Evolutionary conservation across 2,329 filamentous ascomycete species (phyloP).

Genomic region (Bipolaris zeicola): DNA sequence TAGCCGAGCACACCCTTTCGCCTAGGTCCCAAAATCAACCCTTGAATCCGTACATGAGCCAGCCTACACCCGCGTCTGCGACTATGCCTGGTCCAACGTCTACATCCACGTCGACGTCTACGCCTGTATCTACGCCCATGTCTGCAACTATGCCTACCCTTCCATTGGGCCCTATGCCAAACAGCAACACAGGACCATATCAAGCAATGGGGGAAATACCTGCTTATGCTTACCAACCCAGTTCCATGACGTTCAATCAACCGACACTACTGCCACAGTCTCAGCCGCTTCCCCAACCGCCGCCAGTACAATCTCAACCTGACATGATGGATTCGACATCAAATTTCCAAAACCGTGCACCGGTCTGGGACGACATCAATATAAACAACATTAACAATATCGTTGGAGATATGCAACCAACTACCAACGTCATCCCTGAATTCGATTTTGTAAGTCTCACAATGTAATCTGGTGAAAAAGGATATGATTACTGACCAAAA

Average conservation of each 20-base stretch:
- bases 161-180: constrained; percentile 13
- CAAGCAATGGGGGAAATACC: constrained; percentile 22
- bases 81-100: no score
- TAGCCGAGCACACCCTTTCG: constrained; percentile 32
- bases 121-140: background rate
- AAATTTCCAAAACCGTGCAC: constrained; percentile 20
- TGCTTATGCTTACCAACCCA: constrained; percentile 20
- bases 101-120: background rate
- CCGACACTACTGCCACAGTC: constrained; percentile 6
- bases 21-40: constrained; percentile 22
- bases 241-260: constrained; percentile 12
- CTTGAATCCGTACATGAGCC: constrained; percentile 24
- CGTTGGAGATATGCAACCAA: constrained; percentile 31
- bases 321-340: constrained; percentile 19
- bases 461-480: background rate
- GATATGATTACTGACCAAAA: constrained; percentile 12
- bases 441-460: constrained; percentile 44
- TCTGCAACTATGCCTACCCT: constrained; percentile 3
- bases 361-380: constrained; percentile 44
- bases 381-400: constrained; percentile 44
- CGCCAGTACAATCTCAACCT: constrained; percentile 11
- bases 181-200: constrained; percentile 22
- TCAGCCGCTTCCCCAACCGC: constrained; percentile 1
- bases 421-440: constrained; percentile 38
- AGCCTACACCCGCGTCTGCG: constrained; percentile 4